Evolutionary conservation across 2,329 filamentous ascomycete genomes (phyloP).

Genomic region (Phoma sp.): DNA sequence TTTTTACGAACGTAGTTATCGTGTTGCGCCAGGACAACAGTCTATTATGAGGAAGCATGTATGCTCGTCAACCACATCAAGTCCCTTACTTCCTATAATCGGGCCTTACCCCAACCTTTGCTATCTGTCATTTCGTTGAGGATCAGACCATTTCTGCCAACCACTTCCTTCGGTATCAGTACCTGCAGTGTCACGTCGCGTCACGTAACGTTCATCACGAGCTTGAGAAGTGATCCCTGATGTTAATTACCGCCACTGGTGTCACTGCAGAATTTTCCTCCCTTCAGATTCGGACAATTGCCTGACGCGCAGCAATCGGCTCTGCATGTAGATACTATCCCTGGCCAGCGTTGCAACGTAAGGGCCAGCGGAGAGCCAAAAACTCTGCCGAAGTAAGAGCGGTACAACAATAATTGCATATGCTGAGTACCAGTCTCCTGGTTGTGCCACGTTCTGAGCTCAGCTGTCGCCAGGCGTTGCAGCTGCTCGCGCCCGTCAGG

Average conservation of each 20-base stretch:
- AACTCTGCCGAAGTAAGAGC: slow-evolving; percentile 3
- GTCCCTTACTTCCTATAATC: slow-evolving; percentile 5
- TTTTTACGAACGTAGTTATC: background rate
- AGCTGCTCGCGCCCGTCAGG: slow-evolving; percentile 12
- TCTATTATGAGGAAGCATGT: background rate
- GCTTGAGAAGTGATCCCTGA: slow-evolving; percentile 26
- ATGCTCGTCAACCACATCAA: slow-evolving; percentile 1
- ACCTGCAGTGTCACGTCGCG: slow-evolving; percentile 29
- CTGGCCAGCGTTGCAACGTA: slow-evolving; percentile 31
- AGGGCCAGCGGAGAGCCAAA: slow-evolving; percentile 23
- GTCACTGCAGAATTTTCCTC: slow-evolving; percentile 26
- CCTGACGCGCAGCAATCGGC: slow-evolving; percentile 22
- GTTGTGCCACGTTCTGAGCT: slow-evolving; percentile 31
- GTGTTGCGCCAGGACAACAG: background rate
- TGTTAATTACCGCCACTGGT: slow-evolving; percentile 26
- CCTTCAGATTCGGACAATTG: slow-evolving; percentile 24
- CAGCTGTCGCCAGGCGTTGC: slow-evolving; percentile 18
- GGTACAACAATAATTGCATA: slow-evolving; percentile 29
- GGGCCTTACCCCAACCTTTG: slow-evolving; percentile 12
- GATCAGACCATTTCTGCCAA: slow-evolving; percentile 13
- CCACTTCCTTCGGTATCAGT: slow-evolving; percentile 21
- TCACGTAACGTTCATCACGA: slow-evolving; percentile 25
- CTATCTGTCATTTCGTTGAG: slow-evolving; percentile 11
- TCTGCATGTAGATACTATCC: slow-evolving; percentile 23
- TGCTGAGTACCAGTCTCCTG: slow-evolving; percentile 29